phyloP scores from a whole-genome alignment of 1,139 yeast genomes.

The Kluyveromyces marxianus region DNA sequence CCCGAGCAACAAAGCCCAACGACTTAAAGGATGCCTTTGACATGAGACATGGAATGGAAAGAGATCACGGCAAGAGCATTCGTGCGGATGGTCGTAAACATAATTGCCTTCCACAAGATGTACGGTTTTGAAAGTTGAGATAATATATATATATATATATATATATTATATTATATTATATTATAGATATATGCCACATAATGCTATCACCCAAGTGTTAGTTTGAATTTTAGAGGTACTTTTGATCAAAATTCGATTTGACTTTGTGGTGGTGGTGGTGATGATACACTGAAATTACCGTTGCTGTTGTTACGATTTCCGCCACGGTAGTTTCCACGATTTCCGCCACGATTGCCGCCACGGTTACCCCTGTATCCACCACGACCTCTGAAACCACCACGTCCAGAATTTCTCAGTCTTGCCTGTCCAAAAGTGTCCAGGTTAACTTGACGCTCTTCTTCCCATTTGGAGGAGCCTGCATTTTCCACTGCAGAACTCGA shows the following conservation, averaged over 20 bases:
- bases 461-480: constrained; percentile 46
- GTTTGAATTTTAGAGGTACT: too few species aligned
- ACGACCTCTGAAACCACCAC: constrained; percentile 33
- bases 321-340: constrained; percentile 10
- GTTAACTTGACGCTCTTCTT: constrained; percentile 50
- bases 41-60: constrained; percentile 50
- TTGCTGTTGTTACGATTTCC: constrained; percentile 3
- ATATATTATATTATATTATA: neutral
- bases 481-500: constrained; percentile 45
- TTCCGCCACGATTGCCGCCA: constrained; percentile 20
- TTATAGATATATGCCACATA: too few species aligned
- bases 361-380: constrained; percentile 32
- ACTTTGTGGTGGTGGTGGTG: constrained; percentile 1
- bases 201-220: too few species aligned
- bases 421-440: constrained; percentile 59
- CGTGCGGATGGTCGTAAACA: constrained; percentile 51
- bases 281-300: too few species aligned
- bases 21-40: constrained; percentile 85
- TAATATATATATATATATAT: neutral
- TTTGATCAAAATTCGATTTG: constrained; percentile 7
- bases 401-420: constrained; percentile 32
- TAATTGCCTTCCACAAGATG: constrained; percentile 56
- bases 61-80: constrained; percentile 41
- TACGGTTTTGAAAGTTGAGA: constrained; percentile 22
- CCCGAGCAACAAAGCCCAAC: constrained; percentile 38